Conservation (phyloP, 2,329 filamentous ascomycete species). For the Colletotrichum higginsianum region DNA sequence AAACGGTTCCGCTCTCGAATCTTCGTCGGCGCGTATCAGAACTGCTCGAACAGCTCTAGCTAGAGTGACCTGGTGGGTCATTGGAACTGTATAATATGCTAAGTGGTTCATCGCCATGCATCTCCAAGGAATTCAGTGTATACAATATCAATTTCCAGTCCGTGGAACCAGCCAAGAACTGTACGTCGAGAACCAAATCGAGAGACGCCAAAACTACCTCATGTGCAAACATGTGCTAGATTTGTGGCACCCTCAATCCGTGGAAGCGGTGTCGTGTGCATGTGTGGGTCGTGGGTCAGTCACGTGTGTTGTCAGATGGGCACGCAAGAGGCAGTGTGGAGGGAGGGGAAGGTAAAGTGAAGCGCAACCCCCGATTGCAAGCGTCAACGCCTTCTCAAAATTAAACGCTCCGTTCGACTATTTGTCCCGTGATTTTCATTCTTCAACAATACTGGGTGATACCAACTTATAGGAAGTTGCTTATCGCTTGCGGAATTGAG, state of each 20-base stretch:
- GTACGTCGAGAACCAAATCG: no score
- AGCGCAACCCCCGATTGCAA: not conserved
- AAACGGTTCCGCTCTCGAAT: constrained; percentile 67
- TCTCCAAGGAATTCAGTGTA: not conserved
- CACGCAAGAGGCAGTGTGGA: not conserved
- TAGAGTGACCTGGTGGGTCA: no score
- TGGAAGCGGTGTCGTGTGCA: no score
- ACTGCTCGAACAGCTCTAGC: constrained; percentile 67
- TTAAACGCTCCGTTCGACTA: not conserved
- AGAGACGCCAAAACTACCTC: no score
- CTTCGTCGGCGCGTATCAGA: constrained; percentile 62
- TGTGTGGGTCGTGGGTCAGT: not conserved
- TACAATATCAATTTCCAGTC: not conserved
- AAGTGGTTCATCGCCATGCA: not conserved
- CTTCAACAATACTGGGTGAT: no score
- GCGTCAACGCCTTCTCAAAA: not conserved
- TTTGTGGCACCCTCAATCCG: no score
- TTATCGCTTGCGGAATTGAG: no score
- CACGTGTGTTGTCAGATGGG: not conserved
- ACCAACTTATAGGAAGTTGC: not conserved
- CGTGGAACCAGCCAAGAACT: no score
- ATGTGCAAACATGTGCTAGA: no score
- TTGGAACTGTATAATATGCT: not conserved
- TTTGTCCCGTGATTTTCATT: no score
- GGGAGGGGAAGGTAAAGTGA: not conserved